Base-by-base conservation (phyloP, 2,329 filamentous ascomycete genomes). In the Huntiella bhutanensis region DNA sequence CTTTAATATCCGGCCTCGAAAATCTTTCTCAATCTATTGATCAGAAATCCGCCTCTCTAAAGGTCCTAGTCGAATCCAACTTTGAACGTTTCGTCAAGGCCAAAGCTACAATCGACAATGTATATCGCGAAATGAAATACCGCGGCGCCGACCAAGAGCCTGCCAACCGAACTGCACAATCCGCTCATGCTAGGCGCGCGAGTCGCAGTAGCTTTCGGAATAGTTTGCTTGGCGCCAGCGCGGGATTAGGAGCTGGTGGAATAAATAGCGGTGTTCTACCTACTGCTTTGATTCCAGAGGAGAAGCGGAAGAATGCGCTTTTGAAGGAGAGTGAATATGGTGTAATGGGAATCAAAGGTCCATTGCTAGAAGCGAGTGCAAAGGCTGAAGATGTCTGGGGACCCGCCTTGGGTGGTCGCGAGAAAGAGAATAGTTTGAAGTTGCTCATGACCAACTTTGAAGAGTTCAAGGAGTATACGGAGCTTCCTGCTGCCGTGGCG, bases 371-470 rank as follows among this genome's bases (percentile, higher is more conserved):
- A 55, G 84, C 92, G 8, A 85, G 84, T 1, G 82, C 86, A 51
- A 95, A 95, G 61, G 91, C 88, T 0, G 86, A 96, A 60, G 91
- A 98, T 56, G 82, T 98, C 6, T 98, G 92, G 87, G 91, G 91
- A 0, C 91, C 91, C 2, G 88, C 91, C 1, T 63, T 98, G 34
- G 85, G 86, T 42, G 91, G 91, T 3, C 77, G 84, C 22, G 87
- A 96, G 55, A 86, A 88, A 57, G 91, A 96, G 56, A 82, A 87
- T 57, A 80, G 80, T 51, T 68, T 98, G 47, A 92, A 87, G 59
- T 71, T 75, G 0, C 75, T 95, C 6, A 70, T 86, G 16, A 71
- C 72, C 6, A 77, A 80, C 11, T 69, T 98, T 41, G 81, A 91
- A 51, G 77, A 77, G 51, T 82, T 91, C 59, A 80, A 78, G 50